Evolutionary conservation across 2,329 filamentous ascomycete species (phyloP).

Genomic region (Emergomyces africanus): DNA sequence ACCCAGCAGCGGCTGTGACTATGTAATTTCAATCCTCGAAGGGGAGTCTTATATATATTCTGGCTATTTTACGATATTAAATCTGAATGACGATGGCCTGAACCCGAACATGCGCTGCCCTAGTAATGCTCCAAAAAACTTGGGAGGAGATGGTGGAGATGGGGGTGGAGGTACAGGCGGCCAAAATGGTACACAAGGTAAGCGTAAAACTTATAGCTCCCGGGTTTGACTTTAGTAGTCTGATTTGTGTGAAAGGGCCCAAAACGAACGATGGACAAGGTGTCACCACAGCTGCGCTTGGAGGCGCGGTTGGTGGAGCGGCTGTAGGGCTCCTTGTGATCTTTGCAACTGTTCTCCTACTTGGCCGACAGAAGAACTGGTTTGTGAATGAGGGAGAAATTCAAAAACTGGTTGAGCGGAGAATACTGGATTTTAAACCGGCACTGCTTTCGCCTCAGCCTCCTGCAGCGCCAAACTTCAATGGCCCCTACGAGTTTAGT

Average conservation of each 20-base stretch:
- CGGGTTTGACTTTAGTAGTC: neutral
- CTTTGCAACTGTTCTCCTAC: slow-evolving; percentile 4
- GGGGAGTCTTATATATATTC: slow-evolving; percentile 2
- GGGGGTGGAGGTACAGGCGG: neutral
- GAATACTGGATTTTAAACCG: neutral
- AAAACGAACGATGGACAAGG: neutral
- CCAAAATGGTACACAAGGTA: neutral
- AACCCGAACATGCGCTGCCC: slow-evolving; percentile 3
- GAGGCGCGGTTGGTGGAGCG: slow-evolving; percentile 6
- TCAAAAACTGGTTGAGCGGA: neutral
- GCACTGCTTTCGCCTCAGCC: neutral
- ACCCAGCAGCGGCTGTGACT: slow-evolving; percentile 8
- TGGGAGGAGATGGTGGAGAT: neutral
- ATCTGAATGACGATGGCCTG: slow-evolving; percentile 7
- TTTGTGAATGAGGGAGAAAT: slow-evolving; percentile 6
- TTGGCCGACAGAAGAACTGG: slow-evolving; percentile 6
- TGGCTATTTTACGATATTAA: slow-evolving; percentile 8
- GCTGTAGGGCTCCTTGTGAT: slow-evolving; percentile 7
- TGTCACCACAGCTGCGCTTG: slow-evolving; percentile 5
- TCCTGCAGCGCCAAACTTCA: neutral
- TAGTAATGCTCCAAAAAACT: neutral
- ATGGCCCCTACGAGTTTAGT: neutral
- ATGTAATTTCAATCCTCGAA: slow-evolving; percentile 5
- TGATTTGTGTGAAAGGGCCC: neutral
- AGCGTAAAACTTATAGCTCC: neutral